Base-by-base conservation (phyloP, 306 rosid species). In the Malus orientalis region DNA sequence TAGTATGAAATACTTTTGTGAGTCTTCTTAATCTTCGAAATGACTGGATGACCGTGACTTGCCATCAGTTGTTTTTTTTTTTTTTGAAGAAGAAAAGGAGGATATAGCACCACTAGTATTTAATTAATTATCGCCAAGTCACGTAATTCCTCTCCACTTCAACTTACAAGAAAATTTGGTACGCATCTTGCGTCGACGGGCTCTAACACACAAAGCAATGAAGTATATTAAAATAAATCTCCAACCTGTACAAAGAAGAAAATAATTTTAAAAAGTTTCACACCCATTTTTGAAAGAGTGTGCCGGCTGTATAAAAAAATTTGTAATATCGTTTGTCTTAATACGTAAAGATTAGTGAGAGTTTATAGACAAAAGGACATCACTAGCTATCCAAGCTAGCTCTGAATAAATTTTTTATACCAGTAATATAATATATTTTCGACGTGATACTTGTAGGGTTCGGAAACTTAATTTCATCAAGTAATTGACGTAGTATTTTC, bases 1-100 rank as follows among this genome's bases (percentile, higher is more conserved):
- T 49, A 49, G 6, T 49, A 11, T 38, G 2, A 38, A 38, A 38
- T 38, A 38, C 9, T 0, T 6, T 0, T 36, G 2, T 38, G 9
- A 38, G 10, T 38, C 42, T 38, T 38, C 2, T 38, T 38, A 0
- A 2, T 36, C 0, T 0, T 0, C 2, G 0, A 36, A 36, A 36
- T 36, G 1, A 36, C 0, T 36, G 8, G 2, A 36, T 36, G 6
- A 36, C 40, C 40, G 8, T 36, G 40, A 6, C 8, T 36, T 36
- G 8, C 2, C 40, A 36, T 0, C 0, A 6, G 0, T 36, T 6
- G 2, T 36, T 33, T 27, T 27, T 27, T 27, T 25, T 32, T 32
- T 32, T 32, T 32, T 32, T 4, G 0, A 27, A 33, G 2, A 33
- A 33, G 25, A 23, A 23, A 23, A 23, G 23, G 8, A 0, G 8